A percentile compares a stretch with the other conserved stretches of the same genome.
Evolutionary conservation across 2,329 filamentous ascomycete species (phyloP).

Genomic region (Calonectria honghensis): DNA sequence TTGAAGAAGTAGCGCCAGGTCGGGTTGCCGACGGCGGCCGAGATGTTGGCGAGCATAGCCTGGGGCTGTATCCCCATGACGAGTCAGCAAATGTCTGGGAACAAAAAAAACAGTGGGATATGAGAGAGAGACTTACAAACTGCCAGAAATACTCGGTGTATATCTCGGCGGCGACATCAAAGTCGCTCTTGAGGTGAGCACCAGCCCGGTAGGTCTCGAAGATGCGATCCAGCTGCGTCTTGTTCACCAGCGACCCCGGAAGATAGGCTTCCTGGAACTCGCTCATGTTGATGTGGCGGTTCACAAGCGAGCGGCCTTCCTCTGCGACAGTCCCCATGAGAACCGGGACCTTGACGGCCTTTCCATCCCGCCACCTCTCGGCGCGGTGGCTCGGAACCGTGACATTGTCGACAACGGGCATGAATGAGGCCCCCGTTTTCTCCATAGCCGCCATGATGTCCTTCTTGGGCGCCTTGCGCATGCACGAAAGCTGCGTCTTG

Average conservation of each 20-base stretch:
- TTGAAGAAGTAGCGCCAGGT: slow-evolving; percentile 57
- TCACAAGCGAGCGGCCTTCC: slow-evolving; percentile 52
- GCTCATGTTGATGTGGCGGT: slow-evolving; percentile 46
- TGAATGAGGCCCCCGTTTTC: slow-evolving; percentile 25
- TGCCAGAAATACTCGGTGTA: slow-evolving; percentile 55
- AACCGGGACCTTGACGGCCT: slow-evolving; percentile 49
- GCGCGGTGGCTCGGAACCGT: slow-evolving; percentile 44
- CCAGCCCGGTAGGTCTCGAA: slow-evolving; percentile 45
- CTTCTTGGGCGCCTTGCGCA: slow-evolving; percentile 44
- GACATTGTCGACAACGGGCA: slow-evolving; percentile 47
- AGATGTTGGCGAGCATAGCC: slow-evolving; percentile 48
- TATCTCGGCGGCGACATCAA: slow-evolving; percentile 53
- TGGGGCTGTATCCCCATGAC: slow-evolving; percentile 48
- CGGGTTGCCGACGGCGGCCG: slow-evolving; percentile 44
- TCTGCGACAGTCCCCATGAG: slow-evolving; percentile 53
- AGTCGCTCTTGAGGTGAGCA: slow-evolving; percentile 42
- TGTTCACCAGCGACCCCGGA: slow-evolving; percentile 33
- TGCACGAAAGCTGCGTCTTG: slow-evolving; percentile 45
- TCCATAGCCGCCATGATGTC: slow-evolving; percentile 45
- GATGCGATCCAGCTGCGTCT: slow-evolving; percentile 40
- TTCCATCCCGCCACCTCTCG: slow-evolving; percentile 46
- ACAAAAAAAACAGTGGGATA: too few species aligned
- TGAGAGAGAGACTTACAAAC: slow-evolving; percentile 47
- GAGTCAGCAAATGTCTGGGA: slow-evolving; percentile 26
- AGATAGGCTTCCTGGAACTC: slow-evolving; percentile 48